Evolutionary conservation across 2,329 filamentous ascomycete species (phyloP), one percentile per base, ranked within the genome.

Genomic region (Epichloe gansuensis): DNA sequence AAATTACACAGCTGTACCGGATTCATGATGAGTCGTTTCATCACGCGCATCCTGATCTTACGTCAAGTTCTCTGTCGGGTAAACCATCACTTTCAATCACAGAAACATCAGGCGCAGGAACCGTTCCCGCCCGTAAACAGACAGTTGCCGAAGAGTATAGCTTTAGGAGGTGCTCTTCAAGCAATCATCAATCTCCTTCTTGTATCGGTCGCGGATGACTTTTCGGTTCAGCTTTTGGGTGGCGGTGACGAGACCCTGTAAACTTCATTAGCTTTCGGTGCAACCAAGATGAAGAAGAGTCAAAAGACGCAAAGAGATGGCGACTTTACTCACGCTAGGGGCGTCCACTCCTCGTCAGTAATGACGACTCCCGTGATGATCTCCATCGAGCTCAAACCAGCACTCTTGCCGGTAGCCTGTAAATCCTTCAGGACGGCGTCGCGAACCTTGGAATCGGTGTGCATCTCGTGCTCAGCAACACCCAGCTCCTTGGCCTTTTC

Each of bases 271-370:
- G 42, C 49, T 23, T 38, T 13, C 2, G 3, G 17, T 25, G 17
- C 1, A 23, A 11, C 9, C 2, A 2, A 37, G 8, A 25, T 3
- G 15, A 25, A n/a, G 37, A 28, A 31, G 25, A 34, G 3, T 3
- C 21, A 5, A 2, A 21, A 13, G 17, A 39, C 7, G 38, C 38
- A 12, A 13, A 11, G 11, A 8, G 8, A 17, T 15, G 12, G 41
- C 5, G 57, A 50, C 54, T 31, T 11, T 54, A 78, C 86, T 83
- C 74, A 91, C 88, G 65, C 83, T 93, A 54, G 82, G 78, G 51
- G 89, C 86, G 52, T 91, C 89, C 89, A 95, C 68, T 94, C 89
- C 64, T 91, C 88, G 58, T 91, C 86, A 0, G 84, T 82, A 53
- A 95, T 67, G 28, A 91, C 86, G 21, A 91, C 83, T 49, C 84